These are phyloP conservation scores for Tephrocybe sp. DNA, from an alignment of 768 basidiomycete species.

Conservation along the genomic window DNA sequence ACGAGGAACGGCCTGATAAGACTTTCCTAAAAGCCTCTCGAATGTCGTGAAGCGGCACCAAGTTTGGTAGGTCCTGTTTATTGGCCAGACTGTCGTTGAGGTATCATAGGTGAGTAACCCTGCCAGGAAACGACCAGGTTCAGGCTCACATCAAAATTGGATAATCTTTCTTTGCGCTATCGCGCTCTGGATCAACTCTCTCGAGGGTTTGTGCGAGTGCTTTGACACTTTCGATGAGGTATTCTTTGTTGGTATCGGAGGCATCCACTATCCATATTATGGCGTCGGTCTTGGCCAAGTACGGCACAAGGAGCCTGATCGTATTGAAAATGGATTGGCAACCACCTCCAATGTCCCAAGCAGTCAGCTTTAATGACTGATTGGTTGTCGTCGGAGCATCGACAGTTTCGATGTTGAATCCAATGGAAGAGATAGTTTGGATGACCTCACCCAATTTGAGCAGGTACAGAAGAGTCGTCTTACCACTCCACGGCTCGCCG, in stretches of 20 bases:
- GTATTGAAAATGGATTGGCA: slow-evolving; percentile 45
- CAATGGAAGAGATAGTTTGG: slow-evolving; percentile 38
- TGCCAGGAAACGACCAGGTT: slow-evolving; percentile 24
- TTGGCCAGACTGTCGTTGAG: slow-evolving; percentile 46
- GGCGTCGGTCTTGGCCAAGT: slow-evolving; percentile 40
- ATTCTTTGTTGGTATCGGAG: slow-evolving; percentile 39
- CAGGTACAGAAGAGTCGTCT: slow-evolving; percentile 47
- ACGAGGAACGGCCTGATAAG: slow-evolving; percentile 28
- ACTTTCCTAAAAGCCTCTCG: slow-evolving; percentile 27
- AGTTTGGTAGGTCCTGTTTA: slow-evolving; percentile 60
- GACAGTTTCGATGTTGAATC: slow-evolving; percentile 64
- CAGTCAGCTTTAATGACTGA: slow-evolving; percentile 46
- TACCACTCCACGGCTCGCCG: slow-evolving; percentile 42
- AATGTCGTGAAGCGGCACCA: slow-evolving; percentile 49
- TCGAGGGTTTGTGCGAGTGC: slow-evolving; percentile 42
- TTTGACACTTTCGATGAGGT: slow-evolving; percentile 52
- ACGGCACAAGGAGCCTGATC: slow-evolving; percentile 27
- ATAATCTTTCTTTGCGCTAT: slow-evolving; percentile 5
- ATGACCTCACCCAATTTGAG: slow-evolving; percentile 40
- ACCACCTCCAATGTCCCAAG: slow-evolving; percentile 64
- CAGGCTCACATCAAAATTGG: slow-evolving; percentile 26
- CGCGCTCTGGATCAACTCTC: slow-evolving; percentile 9
- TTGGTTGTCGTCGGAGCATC: slow-evolving; percentile 20
- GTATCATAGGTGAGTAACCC: slow-evolving; percentile 12
- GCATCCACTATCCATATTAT: slow-evolving; percentile 70